phyloP scores from a whole-genome alignment of 2,329 filamentous ascomycete genomes.

The Daldinia sp. region DNA sequence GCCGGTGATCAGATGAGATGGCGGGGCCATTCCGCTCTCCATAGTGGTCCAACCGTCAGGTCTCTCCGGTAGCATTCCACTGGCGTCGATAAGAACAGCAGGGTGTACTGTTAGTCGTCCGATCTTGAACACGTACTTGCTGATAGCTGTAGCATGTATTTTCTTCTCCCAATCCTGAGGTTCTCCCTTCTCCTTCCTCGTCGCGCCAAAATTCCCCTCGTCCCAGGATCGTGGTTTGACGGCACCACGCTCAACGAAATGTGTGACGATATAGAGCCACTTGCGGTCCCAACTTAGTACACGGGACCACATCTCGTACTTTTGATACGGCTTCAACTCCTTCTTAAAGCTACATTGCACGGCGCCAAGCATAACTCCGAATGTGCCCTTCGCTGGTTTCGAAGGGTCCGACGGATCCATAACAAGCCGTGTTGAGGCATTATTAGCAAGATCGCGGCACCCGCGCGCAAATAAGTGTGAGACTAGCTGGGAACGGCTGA shows the following conservation, averaged over 20 bases:
- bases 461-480: constrained; percentile 74
- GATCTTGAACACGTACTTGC: constrained; percentile 87
- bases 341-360: constrained; percentile 79
- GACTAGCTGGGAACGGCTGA: constrained; percentile 84
- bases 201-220: constrained; percentile 57
- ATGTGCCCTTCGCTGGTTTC: constrained; percentile 63
- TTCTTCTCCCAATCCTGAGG: constrained; percentile 68
- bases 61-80: constrained; percentile 78
- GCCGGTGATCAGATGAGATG: constrained; percentile 49
- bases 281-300: constrained; percentile 83
- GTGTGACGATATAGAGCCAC: constrained; percentile 82
- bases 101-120: constrained; percentile 87
- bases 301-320: constrained; percentile 79
- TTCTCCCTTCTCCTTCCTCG: constrained; percentile 52
- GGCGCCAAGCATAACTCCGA: constrained; percentile 77
- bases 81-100: constrained; percentile 77
- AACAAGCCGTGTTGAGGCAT: constrained; percentile 64
- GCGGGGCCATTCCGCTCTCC: constrained; percentile 47
- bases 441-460: constrained; percentile 64
- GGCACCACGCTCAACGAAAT: constrained; percentile 74
- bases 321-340: constrained; percentile 77
- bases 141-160: constrained; percentile 77
- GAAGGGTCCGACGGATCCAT: constrained; percentile 59
- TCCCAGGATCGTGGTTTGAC: constrained; percentile 68
- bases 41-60: constrained; percentile 73